Conservation (phyloP, 208 protist genomes). For the Tritrichomonas musculus region DNA sequence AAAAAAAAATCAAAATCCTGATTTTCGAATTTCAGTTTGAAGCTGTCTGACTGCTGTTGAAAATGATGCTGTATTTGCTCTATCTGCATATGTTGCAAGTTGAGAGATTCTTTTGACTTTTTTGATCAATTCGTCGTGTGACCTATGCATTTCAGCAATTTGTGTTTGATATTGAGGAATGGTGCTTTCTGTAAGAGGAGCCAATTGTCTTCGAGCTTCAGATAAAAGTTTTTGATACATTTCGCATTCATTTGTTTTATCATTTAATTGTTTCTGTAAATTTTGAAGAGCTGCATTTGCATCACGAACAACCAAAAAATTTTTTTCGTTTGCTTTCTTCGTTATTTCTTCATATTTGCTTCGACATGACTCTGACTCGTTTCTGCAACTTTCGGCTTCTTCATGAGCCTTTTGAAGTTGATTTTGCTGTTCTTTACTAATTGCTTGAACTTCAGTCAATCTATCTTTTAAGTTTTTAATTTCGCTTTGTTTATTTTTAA, state of each 20-base stretch:
- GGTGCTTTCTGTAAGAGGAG: background rate
- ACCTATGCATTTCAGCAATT: background rate
- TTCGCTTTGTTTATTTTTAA: background rate
- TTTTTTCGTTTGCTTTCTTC: background rate
- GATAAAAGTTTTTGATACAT: background rate
- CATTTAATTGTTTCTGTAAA: background rate
- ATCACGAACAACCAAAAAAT: background rate
- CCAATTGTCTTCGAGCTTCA: background rate
- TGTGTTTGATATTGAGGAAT: constrained; percentile 6
- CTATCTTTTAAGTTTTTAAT: background rate
- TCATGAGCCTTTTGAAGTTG: background rate
- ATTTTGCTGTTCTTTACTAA: background rate
- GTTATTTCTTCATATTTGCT: background rate
- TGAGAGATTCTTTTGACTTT: background rate
- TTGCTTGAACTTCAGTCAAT: background rate
- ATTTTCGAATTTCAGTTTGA: too few species aligned
- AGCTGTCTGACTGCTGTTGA: too few species aligned
- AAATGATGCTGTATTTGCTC: background rate
- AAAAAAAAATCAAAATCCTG: too few species aligned
- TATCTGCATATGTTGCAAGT: background rate
- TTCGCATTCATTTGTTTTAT: background rate
- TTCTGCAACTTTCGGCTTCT: background rate
- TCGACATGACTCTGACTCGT: background rate
- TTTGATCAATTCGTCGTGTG: background rate
- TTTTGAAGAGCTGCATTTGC: background rate